Conservation (phyloP, 176 grass and related monocot species). For the Hordeum vulgare region DNA sequence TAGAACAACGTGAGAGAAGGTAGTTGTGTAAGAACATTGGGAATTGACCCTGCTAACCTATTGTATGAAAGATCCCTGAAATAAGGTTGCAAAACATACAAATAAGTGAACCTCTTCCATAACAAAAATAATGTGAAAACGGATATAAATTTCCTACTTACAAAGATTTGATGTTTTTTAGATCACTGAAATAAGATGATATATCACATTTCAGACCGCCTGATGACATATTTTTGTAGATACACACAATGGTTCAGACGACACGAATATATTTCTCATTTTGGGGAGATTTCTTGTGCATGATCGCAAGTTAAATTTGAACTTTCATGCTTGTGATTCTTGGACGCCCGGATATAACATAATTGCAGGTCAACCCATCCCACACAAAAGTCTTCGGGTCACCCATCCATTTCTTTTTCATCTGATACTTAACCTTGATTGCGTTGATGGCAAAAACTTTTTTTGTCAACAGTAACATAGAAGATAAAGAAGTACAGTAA, state of each 20-base stretch:
- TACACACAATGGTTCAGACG: neutral
- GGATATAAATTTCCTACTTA: neutral
- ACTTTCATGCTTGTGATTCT: slow-evolving; percentile 57
- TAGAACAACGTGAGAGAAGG: slow-evolving; percentile 39
- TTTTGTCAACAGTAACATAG: neutral
- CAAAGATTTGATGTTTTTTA: slow-evolving; percentile 38
- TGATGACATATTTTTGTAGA: slow-evolving; percentile 42
- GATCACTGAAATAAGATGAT: slow-evolving; percentile 32
- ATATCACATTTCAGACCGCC: slow-evolving; percentile 38
- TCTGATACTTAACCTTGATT: slow-evolving; percentile 28
- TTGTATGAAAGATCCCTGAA: slow-evolving; percentile 74
- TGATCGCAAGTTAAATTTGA: neutral
- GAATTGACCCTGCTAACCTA: slow-evolving; percentile 49
- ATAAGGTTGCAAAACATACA: neutral
- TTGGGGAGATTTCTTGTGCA: too few relatives aligned
- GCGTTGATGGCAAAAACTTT: slow-evolving; percentile 37
- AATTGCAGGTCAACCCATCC: slow-evolving; percentile 40
- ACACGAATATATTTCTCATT: too few relatives aligned
- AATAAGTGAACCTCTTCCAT: neutral
- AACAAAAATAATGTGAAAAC: neutral
- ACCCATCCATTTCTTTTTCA: slow-evolving; percentile 44
- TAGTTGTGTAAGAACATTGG: slow-evolving; percentile 38
- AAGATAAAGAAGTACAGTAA: neutral
- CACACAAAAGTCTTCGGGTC: slow-evolving; percentile 27
- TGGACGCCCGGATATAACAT: slow-evolving; percentile 21